Base-by-base conservation (phyloP, 805 yeast genomes). In the Kodamaea fukazawae region DNA sequence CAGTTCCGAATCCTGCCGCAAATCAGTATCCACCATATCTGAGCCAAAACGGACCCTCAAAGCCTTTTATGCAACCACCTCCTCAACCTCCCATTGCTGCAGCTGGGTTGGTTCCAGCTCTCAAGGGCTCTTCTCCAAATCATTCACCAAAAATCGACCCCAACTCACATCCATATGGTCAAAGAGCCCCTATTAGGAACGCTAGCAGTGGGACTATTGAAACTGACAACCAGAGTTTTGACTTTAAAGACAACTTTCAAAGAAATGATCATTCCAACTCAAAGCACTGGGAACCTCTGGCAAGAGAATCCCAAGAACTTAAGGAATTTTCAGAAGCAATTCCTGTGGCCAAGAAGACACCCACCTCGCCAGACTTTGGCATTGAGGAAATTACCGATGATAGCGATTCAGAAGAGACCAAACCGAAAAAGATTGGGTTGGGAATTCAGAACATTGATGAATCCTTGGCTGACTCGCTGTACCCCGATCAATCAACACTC, bases 311-410 rank as follows among this genome's bases (percentile, higher is more conserved):
- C 30, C 6, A 14, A 7, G 30, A 27, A 14, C 13, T 27, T 27
- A 27, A 32, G 20, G 31, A 32, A n/a, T 32, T 32, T 14, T 16
- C 36, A 7, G 32, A 38, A 26, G 23, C 35, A 4, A 36, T 30
- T 13, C 23, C 23, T 20, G 23, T 20, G 8, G 23, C 43, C 33
- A 28, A 35, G 22, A 23, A 32, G 29, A 13, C 43, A 11, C n/a
- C 39, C 10, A 37, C 44, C 10, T 40, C 55, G n/a, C 60, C 58
- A 0, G 66, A 61, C 37, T 61, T 58, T 45, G 70, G 68, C 2
- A 65, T 64, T 20, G 70, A 64, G 43, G 70, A 64, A 46, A 59
- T 61, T 8, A 54, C 52, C 1, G 65, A 59, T 34, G 61, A 58
- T 11, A 47, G 53, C 27, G 51, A 49, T 13, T 46, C 38, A 4